Evolutionary conservation across 345 rosid species (phyloP), one percentile per base, ranked within the genome.

Genomic region (Linum trigynum): DNA sequence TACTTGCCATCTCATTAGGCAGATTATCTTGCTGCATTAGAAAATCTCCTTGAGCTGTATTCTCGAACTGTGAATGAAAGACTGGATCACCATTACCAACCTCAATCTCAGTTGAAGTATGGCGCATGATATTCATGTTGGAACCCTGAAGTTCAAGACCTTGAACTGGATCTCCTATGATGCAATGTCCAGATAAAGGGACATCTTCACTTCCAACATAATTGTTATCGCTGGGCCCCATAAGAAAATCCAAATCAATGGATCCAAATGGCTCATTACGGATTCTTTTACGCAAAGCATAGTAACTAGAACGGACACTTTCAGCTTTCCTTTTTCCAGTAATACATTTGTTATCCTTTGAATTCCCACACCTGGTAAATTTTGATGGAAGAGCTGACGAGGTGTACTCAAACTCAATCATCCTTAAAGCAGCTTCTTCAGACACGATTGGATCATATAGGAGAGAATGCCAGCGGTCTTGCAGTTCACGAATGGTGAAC

Each of bases 361-460:
- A 69, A 76, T 71, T 81, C 75, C 90, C 94, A 57, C 77, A 48
- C 73, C 82, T 83, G 69, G 66, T 71, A 62, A 79, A 75, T 75
- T 81, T 90, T 38, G 80, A 77, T 57, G 79, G 71, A 69, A 73
- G 57, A 65, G 51, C 67, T 11, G 78, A 36, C 38, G 69, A 41
- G 40, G 78, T 69, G 56, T 63, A 71, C 66, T 85, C 90, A 55
- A 82, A 78, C 71, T 86, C 92, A 67, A 80, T 65, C 98, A 95
- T 87, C 55, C 77, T 81, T 63, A 77, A 77, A 39, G 97, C 76
- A 43, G 97, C 99, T 71, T 86, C 91, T 1, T 76, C 88, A 66
- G 99, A 87, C 75, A 91, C 75, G 73, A 74, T 77, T 2, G 97
- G 97, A 73, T 95, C 96, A 74, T 91, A 95, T 41, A 91, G 91